phyloP scores from a whole-genome alignment of 1,139 yeast species.

The Kodamaea anthophila region DNA sequence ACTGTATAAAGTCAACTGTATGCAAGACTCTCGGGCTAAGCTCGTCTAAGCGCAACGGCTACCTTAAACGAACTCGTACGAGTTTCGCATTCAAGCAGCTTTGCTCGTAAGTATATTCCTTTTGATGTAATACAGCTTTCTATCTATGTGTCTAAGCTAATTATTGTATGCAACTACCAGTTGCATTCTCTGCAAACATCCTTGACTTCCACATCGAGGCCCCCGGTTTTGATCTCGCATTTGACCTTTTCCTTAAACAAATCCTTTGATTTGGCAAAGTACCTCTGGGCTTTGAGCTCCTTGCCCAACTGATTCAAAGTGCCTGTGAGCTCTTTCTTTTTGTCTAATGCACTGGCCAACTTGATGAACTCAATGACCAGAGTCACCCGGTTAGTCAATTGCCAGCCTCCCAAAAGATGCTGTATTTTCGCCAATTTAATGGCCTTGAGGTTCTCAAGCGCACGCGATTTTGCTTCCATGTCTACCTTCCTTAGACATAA shows the following conservation, averaged over 20 bases:
- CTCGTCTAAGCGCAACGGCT: too few relatives aligned
- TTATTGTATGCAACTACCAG: too few relatives aligned
- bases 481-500: conserved; percentile 1
- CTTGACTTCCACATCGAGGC: conserved; percentile 1
- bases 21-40: too few relatives aligned
- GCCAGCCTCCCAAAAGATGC: conserved; percentile 10
- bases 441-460: neutral
- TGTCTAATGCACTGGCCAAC: conserved; percentile 10
- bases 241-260: conserved; percentile 6
- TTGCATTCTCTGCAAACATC: conserved; percentile 1
- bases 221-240: conserved; percentile 5
- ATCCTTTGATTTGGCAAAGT: conserved; percentile 3
- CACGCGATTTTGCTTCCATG: neutral
- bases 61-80: too few relatives aligned
- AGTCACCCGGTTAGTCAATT: conserved; percentile 19
- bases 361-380: conserved; percentile 23
- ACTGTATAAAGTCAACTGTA: too few relatives aligned
- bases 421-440: conserved; percentile 19
- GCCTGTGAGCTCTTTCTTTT: conserved; percentile 4
- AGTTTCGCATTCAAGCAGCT: too few relatives aligned
- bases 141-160: too few relatives aligned
- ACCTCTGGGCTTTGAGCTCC: conserved; percentile 8
- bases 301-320: conserved; percentile 7
- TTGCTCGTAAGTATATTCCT: too few relatives aligned
- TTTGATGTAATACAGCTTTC: too few relatives aligned